Percentiles rank a stretch among this genome's conserved stretches.
phyloP scores from a whole-genome alignment of 2,329 filamentous ascomycete genomes.

The Calonectria pauciramosa region DNA sequence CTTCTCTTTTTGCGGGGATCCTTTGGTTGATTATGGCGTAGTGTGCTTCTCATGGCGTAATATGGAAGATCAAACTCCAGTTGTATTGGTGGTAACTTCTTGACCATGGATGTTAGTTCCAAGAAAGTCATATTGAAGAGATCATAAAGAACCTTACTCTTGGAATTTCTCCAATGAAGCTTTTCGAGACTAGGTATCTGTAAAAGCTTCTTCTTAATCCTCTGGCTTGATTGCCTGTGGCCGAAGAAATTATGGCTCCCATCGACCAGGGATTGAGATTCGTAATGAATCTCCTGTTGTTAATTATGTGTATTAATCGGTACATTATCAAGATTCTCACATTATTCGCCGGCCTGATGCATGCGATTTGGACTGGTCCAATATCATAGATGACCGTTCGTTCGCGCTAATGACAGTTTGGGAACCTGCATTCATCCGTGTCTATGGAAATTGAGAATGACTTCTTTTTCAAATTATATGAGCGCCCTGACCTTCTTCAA shows the following conservation, averaged over 20 bases:
- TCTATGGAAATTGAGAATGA: neutral
- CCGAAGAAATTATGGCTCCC: neutral
- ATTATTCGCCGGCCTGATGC: neutral
- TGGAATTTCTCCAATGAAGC: neutral
- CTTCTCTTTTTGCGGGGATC: neutral
- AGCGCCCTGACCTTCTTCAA: neutral
- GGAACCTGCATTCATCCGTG: neutral
- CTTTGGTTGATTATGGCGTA: neutral
- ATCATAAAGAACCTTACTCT: neutral
- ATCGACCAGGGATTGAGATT: neutral
- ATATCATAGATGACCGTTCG: neutral
- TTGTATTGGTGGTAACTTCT: neutral
- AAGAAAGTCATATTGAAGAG: no score
- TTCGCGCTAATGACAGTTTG: neutral
- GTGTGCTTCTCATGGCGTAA: neutral
- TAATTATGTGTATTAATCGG: neutral
- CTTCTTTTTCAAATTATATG: neutral
- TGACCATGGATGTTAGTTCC: neutral
- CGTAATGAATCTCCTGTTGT: neutral
- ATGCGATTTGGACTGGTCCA: neutral
- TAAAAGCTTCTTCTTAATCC: neutral
- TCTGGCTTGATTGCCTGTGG: neutral
- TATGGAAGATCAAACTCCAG: neutral
- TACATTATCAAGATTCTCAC: neutral
- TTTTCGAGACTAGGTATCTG: neutral